A percentile compares a stretch with the other conserved stretches of the same genome.
phyloP scores from a whole-genome alignment of 2,329 filamentous ascomycete genomes.

The Calonectria hongkongensis region DNA sequence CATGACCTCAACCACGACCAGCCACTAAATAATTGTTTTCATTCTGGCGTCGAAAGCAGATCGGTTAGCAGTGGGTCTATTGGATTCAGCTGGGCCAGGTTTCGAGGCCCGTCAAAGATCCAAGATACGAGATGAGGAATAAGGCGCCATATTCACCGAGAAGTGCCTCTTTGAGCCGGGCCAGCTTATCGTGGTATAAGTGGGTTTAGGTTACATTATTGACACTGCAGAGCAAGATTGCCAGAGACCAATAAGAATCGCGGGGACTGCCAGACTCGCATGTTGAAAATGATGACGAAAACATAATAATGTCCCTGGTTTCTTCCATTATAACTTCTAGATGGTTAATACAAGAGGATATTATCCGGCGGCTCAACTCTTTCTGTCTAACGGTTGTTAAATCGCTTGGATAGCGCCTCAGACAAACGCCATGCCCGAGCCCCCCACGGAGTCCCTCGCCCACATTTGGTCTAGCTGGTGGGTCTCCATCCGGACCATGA shows the following conservation, averaged over 20 bases:
- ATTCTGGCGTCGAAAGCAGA: background rate
- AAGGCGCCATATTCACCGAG: background rate
- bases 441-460: background rate
- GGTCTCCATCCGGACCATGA: background rate
- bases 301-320: background rate
- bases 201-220: conserved; percentile 14
- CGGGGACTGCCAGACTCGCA: background rate
- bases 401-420: background rate
- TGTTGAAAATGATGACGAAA: background rate
- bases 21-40: background rate
- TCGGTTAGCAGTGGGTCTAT: background rate
- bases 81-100: no score
- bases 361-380: conserved; percentile 2
- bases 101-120: background rate
- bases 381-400: no score
- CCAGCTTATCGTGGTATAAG: background rate
- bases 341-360: background rate
- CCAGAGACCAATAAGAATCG: background rate
- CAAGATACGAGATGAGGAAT: background rate
- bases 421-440: no score
- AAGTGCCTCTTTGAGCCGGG: background rate
- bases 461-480: background rate
- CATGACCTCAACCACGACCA: background rate
- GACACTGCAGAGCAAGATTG: background rate
- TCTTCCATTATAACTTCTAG: no score